Base-by-base conservation (phyloP, 2,329 filamentous ascomycete species). In the Sordariomycetes sp. region DNA sequence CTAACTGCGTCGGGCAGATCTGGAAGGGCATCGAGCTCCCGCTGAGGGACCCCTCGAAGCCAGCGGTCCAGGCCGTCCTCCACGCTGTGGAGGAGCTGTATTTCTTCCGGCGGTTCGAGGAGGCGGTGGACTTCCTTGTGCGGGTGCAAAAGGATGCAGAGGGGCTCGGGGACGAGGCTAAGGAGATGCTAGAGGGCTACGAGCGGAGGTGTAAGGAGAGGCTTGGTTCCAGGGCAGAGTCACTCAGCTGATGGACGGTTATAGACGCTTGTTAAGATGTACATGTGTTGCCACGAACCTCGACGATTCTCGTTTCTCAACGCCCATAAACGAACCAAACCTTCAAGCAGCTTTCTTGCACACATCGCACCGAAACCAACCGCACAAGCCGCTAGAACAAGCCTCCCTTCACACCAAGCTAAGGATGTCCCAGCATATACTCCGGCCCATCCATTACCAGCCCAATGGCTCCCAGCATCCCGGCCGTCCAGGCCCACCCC, bases 41-140 rank as follows among this genome's bases (percentile, higher is more conserved):
- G 0, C 61, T 78, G 12, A 60, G 63, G 10, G 62, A 56, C 3
- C 64, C 72, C 3, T 67, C 70, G 35, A 82, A 81, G 62, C 72
- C 72, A 50, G 70, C 74, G 36, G 68, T 72, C 1, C 77, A 81
- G 61, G 72, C 76, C n/a, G 62, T 78, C 10, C 59, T 81, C 22
- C 78, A 82, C 62, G 79, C 79, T 0, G 75, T 78, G 8, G 79
- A 82, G 63, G 79, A 82, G 65, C 69, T 82, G 52, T 82, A 82
- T 62, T 82, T 79, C 64, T 76, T 76, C 61, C 66, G 71, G 6
- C 67, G 73, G 36, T 82, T 73, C 58, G 65, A 65, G 1, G 72
- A 78, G 57, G 77, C 73, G 1, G 67, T 70, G n/a, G 62, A 63
- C 12, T 72, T 82, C 52, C 66, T 74, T 6, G 57, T 62, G 2